A percentile compares a stretch with the other conserved stretches of the same genome.
Conservation (phyloP, 2,329 filamentous ascomycete genomes). For the Teratosphaeria gauchensis region DNA sequence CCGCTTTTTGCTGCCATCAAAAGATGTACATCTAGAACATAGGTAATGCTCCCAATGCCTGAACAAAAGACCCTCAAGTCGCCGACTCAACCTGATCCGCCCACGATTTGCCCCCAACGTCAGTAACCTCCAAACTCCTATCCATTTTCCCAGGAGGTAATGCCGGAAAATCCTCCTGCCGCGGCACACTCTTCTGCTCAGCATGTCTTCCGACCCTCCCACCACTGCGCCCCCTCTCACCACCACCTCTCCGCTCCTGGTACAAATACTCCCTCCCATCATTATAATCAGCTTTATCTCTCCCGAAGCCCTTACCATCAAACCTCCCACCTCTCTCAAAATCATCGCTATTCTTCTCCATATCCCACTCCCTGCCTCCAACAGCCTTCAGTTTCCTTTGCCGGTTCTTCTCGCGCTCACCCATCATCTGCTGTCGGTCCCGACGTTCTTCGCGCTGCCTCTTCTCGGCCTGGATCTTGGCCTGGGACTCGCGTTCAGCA, state of each 20-base stretch:
- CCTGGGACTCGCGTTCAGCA: constrained; percentile 52
- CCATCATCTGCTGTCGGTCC: constrained; percentile 51
- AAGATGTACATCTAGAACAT: not conserved
- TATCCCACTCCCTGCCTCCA: constrained; percentile 53
- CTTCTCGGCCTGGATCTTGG: constrained; percentile 40
- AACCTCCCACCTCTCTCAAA: constrained; percentile 23
- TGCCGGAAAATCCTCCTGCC: constrained; percentile 37
- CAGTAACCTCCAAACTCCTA: constrained; percentile 1
- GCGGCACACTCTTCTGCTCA: constrained; percentile 22
- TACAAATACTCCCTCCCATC: constrained; percentile 27
- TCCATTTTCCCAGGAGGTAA: constrained; percentile 22
- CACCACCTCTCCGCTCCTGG: constrained; percentile 22
- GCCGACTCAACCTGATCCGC: constrained; percentile 35
- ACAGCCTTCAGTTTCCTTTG: constrained; percentile 49
- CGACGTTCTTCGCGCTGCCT: constrained; percentile 40
- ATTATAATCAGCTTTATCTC: constrained; percentile 22
- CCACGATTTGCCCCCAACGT: constrained; percentile 26
- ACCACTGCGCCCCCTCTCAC: constrained; percentile 20
- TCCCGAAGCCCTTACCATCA: constrained; percentile 18
- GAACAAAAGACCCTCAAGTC: not conserved
- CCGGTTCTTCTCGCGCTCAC: constrained; percentile 52
- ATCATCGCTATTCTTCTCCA: constrained; percentile 34
- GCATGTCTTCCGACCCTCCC: constrained; percentile 3
- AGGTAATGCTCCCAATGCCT: not conserved
- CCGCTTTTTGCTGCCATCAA: not conserved